Base-by-base conservation (phyloP, 2,329 filamentous ascomycete genomes). In the Pseudopyrenochaeta lycopersici region DNA sequence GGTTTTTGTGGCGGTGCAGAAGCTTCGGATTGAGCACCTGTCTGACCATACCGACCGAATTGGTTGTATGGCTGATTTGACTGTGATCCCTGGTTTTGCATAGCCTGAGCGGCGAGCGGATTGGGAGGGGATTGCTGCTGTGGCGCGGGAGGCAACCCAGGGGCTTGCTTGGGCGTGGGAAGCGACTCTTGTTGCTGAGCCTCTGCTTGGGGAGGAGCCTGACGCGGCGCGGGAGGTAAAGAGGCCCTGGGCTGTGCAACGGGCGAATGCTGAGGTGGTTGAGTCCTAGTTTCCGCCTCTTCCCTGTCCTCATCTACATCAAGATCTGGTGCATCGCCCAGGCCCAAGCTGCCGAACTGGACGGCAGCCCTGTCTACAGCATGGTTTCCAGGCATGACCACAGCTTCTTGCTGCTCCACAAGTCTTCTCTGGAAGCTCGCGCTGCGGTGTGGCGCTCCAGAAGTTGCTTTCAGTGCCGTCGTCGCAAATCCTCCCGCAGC, bases 311-410 rank as follows among this genome's bases (percentile, higher is more conserved):
- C 92, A 71, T 98, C 95, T 59, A 97, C 91, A 69, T 97, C 93
- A 23, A 81, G 75, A 48, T 92, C 73, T 43, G 93, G 90, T 54
- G 78, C 72, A 56, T 85, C 85, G 47, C 88, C 92, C 69, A 99
- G 78, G 71, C 90, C 96, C 82, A 99, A 91, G 75, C 93, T 96
- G 60, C 95, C 95, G 75, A 99, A 99, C 74, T 98, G 94, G 43
- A 99, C 92, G 44, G 93, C 90, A 63, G 94, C 87, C 67, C 92
- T 89, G 74, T 98, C 94, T 23, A 99, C 90, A 47, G 95, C 93
- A 64, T 95, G 92, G 80, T 97, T 97, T 55, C 91, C 92, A 40
- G 95, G 95, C 94, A 99, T 97, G 62, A 97, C 92, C 35, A 99
- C 95, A 54, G 95, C 92, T 80, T 99, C 95, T 77, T 97, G 93